Conservation (phyloP, 2,329 filamentous ascomycete species). For the Cladophialophora psammophila region DNA sequence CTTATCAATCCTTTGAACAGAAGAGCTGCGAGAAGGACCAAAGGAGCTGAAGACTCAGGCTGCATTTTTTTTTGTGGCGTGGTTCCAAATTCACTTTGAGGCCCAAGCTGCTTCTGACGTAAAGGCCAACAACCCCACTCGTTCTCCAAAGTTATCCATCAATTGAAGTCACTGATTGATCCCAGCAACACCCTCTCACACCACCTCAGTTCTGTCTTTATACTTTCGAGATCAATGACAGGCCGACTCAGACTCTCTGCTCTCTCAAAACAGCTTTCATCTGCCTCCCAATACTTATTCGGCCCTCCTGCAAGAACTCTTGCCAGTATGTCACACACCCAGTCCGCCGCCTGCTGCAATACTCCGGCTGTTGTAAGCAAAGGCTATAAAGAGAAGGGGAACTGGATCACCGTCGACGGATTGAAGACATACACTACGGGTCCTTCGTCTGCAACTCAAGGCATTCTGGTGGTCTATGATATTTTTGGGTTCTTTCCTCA, state of each 20-base stretch:
- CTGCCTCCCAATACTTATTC: conserved; percentile 20
- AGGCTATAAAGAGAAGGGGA: conserved; percentile 55
- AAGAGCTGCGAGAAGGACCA: no score
- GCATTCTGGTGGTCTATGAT: conserved; percentile 64
- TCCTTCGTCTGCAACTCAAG: conserved; percentile 62
- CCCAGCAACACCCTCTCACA: neutral
- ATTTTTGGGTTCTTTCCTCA: conserved; percentile 69
- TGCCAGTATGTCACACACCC: conserved; percentile 34
- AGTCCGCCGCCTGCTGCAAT: conserved; percentile 36
- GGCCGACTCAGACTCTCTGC: conserved; percentile 32
- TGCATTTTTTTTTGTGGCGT: no score
- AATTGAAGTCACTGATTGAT: conserved; percentile 1
- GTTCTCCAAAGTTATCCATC: conserved; percentile 9
- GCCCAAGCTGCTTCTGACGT: conserved; percentile 11
- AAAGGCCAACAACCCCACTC: conserved; percentile 3
- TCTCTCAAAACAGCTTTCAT: conserved; percentile 30
- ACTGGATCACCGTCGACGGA: conserved; percentile 66
- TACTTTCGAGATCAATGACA: conserved; percentile 21
- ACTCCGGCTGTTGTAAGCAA: conserved; percentile 34
- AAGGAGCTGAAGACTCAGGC: no score
- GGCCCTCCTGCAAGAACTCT: conserved; percentile 24
- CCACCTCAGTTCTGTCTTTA: neutral
- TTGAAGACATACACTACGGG: conserved; percentile 70
- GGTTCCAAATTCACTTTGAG: no score
- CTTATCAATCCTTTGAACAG: no score